Base-by-base conservation (phyloP, 1,284 basidiomycete species). In the Tremellales sp. region DNA sequence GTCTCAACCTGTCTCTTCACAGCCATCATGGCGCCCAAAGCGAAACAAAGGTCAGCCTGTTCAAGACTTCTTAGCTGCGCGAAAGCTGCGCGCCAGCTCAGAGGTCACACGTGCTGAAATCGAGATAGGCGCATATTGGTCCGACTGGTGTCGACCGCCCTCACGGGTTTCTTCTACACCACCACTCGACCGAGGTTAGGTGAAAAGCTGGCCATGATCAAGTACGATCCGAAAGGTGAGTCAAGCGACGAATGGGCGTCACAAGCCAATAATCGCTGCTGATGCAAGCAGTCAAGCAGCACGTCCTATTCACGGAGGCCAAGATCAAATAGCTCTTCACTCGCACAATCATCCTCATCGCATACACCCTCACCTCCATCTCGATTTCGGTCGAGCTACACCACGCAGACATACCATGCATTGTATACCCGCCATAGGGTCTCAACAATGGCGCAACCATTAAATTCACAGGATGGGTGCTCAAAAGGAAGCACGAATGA, bases 161-260 rank as follows among this genome's bases (percentile, higher is more conserved):
- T 89, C 70, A 91, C 89, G 1, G 89, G 89, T 15, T 90, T 81
- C 76, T 91, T 91, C 73, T 93, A 92, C 75, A 88, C 87, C 10
- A 86, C 85, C 3, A 80, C 83, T 57, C 80, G 89, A 21, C 74
- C 84, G 43, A 80, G 89, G 26, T 72, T 82, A 61, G 84, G 82
- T 3, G 82, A 86, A 21, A 85, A 81, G 70, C 76, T 93, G 49
- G 82, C 85, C 29, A 84, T 86, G 31, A 85, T 92, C 62, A 92
- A 93, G 74, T 93, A 91, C 72, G 89, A 93, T 65, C 89, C 89
- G 2, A 76, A 78, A 71, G 87, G 89, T 89, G 67, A 57, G 83
- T 72, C 39, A 19, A 7, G 33, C 13, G 24, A 23, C 31, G 45
- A 22, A 12, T 13, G 45, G 21, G 24, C 24, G 26, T 15, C 33